Evolutionary conservation across 2,329 filamentous ascomycete species (phyloP), one percentile per base, ranked within the genome.

Genomic region (Sporothrix schenckii): DNA sequence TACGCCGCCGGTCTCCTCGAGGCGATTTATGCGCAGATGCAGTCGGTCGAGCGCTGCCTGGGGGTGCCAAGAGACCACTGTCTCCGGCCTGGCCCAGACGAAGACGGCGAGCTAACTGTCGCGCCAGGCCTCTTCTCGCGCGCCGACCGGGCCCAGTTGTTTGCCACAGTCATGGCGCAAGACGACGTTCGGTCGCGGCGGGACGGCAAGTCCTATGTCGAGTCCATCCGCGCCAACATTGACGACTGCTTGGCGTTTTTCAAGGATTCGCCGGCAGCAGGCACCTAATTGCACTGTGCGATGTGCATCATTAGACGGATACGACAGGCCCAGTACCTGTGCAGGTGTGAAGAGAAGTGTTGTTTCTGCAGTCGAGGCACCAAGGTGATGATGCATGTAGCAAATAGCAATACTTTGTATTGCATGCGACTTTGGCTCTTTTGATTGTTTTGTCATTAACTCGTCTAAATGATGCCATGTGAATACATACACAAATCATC

Each of bases 1-100:
- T 69, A 69, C 39, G 53, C 53, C 7, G 21, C 19, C 6, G 67
- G 67, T 3, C 34, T 69, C 19, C 53, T 69, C 16, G 67, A 61
- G 6, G 53, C 56, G 54, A 49, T 69, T 24, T 41, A 52, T 24
- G 30, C 41, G 13, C 67, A 61, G n/a, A 41, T 69, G 44, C 54
- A 27, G 2, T 41, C 52, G 0, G n/a, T 69, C 11, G 52, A 69
- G 54, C 19, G 30, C 2, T 41, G 44, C n/a, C 19, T 66, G 1
- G 65, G 65, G 1, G 34, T 66, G 24, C 65, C 65, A 2, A 11
- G 9, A 2, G 50, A 44, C 4, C 16, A 66, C 13, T 54, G 65
- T 27, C 56, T 61, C 14, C 7, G 39, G 4, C 34, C 34, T 11
- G 6, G 34, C 6, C 9, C 56, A 6, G 56, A 21, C 11, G 10